Percentiles rank a stretch among this genome's conserved stretches.
Evolutionary conservation across 331 rosid genomes (phyloP).

Genomic region (Saraca asoca): DNA sequence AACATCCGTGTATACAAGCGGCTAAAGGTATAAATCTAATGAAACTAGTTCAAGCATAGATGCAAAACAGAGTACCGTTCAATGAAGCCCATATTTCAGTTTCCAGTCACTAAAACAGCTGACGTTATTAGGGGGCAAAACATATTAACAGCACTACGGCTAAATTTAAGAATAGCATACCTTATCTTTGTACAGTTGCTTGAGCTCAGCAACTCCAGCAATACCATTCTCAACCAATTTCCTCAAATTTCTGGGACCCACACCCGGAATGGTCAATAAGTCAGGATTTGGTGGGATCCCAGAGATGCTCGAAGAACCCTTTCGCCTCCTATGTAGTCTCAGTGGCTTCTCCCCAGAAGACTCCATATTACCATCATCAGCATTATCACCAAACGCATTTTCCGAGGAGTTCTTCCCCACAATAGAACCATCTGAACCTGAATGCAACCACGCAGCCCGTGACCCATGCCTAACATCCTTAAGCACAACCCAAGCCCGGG

Average conservation of each 20-base stretch:
- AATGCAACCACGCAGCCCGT: constrained; percentile 47
- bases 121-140: background rate
- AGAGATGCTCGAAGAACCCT: constrained; percentile 40
- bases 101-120: background rate
- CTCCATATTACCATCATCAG: constrained; percentile 24
- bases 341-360: constrained; percentile 40
- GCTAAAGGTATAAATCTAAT: background rate
- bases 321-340: constrained; percentile 59
- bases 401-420: constrained; percentile 34
- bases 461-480: constrained; percentile 35
- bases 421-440: constrained; percentile 40
- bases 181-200: constrained; percentile 89
- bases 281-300: constrained; percentile 64
- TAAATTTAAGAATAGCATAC: constrained; percentile 37
- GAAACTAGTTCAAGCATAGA: background rate
- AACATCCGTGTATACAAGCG: background rate
- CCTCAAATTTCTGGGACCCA: constrained; percentile 88
- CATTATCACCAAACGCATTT: constrained; percentile 21
- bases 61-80: too few species aligned
- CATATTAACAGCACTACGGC: background rate
- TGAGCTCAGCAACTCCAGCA: constrained; percentile 85
- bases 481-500: constrained; percentile 49
- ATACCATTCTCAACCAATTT: constrained; percentile 87
- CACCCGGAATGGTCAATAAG: constrained; percentile 91
- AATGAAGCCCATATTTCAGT: background rate